Evolutionary conservation across 2,329 filamentous ascomycete species (phyloP), one percentile per base, ranked within the genome.

Genomic region (Rhinocladiella similis): DNA sequence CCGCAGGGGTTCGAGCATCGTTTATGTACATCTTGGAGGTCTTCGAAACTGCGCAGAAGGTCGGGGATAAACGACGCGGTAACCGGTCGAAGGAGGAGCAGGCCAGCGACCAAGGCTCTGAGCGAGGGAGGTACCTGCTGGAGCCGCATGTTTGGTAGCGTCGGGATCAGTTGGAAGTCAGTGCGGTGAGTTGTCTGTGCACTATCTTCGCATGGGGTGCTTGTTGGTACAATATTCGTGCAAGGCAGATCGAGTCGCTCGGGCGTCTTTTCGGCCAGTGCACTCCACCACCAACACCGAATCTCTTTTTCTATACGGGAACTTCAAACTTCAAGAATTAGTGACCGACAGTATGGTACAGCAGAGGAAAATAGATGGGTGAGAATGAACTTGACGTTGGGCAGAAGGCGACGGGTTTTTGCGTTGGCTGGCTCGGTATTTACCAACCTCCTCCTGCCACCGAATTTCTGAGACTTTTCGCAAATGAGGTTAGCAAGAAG

Each of bases 1-100:
- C 81, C 81, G 62, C 81, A 84, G 7, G 74, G 71, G 51, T 76
- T 81, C 5, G 69, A 69, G 65, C 80, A 83, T 56, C 63, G 53
- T 52, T 62, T 66, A 25, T 41, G 60, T n/a, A 63, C 49, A 54
- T 62, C 56, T 54, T 62, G 62, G 9, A 62, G 50, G 22, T 63
- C 55, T 35, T 64, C 57, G 42, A 62, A 59, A 47, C 48, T 60
- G 18, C 53, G 59, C 7, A 63, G 53, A 14, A 63, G 25, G n/a
- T 67, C 61, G 18, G 67, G 65, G 38, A 67, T 52, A 50, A 66
- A 57, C 9, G 62, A 50, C 39, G 62, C 61, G 27, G 54, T 51
- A 22, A 57, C 51, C 29, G 62, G 53, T 41, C 51, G 60, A 7
- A 55, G 20, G 41, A 60, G 46, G 25, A 58, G 54, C 41, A 63